Conservation (phyloP, 1,284 basidiomycete genomes). For the Rhizopogon parksii region DNA sequence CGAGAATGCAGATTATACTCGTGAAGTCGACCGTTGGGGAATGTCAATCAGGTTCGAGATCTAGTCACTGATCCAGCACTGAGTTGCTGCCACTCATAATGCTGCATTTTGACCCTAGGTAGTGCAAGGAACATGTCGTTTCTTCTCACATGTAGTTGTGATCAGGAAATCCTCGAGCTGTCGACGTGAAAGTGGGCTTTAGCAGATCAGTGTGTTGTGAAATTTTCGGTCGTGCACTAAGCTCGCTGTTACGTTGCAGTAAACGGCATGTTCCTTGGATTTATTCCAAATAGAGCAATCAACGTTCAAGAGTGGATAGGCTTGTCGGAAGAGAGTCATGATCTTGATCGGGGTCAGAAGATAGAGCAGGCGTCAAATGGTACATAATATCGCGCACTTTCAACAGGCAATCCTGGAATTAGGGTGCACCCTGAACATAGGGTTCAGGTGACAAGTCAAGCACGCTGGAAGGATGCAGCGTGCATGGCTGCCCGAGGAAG, state of each 20-base stretch:
- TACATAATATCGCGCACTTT: slow-evolving; percentile 28
- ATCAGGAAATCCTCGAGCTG: neutral
- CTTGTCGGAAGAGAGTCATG: slow-evolving; percentile 9
- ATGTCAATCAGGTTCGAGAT: neutral
- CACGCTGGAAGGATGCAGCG: slow-evolving; percentile 11
- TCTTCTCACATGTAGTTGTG: neutral
- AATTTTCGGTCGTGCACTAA: neutral
- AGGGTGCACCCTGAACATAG: slow-evolving; percentile 26
- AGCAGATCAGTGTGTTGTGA: neutral
- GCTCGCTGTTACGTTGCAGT: neutral
- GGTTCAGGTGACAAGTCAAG: slow-evolving; percentile 9
- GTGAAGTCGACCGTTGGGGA: neutral
- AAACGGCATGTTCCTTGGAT: neutral
- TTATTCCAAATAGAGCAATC: neutral
- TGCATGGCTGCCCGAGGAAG: slow-evolving; percentile 3
- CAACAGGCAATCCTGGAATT: slow-evolving; percentile 12
- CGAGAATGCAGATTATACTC: neutral
- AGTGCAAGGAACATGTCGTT: neutral
- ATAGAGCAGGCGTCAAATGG: slow-evolving; percentile 13
- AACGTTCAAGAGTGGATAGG: neutral
- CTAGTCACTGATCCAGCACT: neutral
- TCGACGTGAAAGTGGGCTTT: too few relatives aligned
- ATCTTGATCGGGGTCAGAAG: slow-evolving; percentile 26
- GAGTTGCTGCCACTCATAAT: neutral
- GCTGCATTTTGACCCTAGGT: too few relatives aligned